Conservation (phyloP, 495 filamentous ascomycete species). For the Penicillium lividum region DNA sequence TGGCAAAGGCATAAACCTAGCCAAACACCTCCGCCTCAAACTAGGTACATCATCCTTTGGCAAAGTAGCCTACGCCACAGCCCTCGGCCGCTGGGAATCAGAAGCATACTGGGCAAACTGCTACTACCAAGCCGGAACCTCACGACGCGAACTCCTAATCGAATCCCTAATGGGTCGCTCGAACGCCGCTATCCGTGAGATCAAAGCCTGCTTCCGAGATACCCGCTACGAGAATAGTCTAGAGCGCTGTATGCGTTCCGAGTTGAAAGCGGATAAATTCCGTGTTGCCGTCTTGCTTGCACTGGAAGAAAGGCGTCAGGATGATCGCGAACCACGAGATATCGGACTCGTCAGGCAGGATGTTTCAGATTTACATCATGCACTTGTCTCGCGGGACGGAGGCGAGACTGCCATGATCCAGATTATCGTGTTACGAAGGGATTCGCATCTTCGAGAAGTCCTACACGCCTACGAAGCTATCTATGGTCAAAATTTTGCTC, state of each 20-base stretch:
- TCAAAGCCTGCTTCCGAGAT: conserved; percentile 91
- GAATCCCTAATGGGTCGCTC: conserved; percentile 87
- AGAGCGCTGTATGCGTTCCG: conserved; percentile 82
- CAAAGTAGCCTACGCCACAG: conserved; percentile 87
- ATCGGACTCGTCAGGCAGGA: conserved; percentile 65
- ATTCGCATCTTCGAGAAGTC: conserved; percentile 79
- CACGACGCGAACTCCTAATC: conserved; percentile 83
- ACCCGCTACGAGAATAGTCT: conserved; percentile 87
- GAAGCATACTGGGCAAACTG: conserved; percentile 99
- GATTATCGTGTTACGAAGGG: conserved; percentile 77
- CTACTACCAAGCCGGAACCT: conserved; percentile 91
- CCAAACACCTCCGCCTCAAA: conserved; percentile 87
- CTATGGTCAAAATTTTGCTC: conserved; percentile 76
- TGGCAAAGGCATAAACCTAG: conserved; percentile 86
- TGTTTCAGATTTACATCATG: conserved; percentile 66
- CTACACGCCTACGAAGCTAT: conserved; percentile 68
- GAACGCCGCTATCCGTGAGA: conserved; percentile 82
- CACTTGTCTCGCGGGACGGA: conserved; percentile 71
- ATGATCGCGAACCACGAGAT: conserved; percentile 64
- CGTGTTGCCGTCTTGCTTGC: conserved; percentile 84
- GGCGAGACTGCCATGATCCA: conserved; percentile 90
- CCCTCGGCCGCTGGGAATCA: conserved; percentile 87
- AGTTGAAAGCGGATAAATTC: conserved; percentile 93
- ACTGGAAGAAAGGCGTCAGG: conserved; percentile 79
- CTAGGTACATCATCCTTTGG: conserved; percentile 74